Percentiles rank a stretch among this genome's conserved stretches.
Evolutionary conservation across 2,329 filamentous ascomycete genomes (phyloP).

Genomic region (Fusarium concolor): DNA sequence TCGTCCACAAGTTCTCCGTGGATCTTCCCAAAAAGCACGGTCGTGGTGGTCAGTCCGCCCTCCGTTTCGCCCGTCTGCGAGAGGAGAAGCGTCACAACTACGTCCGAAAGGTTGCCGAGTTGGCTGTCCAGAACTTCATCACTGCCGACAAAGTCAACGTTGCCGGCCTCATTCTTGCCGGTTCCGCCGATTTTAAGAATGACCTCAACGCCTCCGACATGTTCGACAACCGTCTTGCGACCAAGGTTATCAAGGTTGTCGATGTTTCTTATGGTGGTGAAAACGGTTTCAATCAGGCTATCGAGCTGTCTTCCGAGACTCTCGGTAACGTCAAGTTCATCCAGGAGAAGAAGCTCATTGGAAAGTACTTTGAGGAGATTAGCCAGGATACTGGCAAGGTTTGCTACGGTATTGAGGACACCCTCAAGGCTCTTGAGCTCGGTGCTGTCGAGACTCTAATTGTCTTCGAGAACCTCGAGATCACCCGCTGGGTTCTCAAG

Average conservation of each 20-base stretch:
- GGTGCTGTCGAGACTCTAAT: constrained; percentile 95
- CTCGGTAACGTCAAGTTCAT: constrained; percentile 99
- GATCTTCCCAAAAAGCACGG: constrained; percentile 99
- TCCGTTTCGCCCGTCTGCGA: constrained; percentile 99
- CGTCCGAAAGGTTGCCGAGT: constrained; percentile 96
- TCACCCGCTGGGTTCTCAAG: constrained; percentile 92
- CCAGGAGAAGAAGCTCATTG: constrained; percentile 99
- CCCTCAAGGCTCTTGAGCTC: constrained; percentile 93
- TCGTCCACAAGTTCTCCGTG: constrained; percentile 98
- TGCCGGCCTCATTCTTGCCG: constrained; percentile 91
- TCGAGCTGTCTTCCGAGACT: constrained; percentile 94
- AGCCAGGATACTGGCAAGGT: constrained; percentile 96
- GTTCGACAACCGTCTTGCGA: constrained; percentile 90
- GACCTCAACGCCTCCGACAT: constrained; percentile 97
- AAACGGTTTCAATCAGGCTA: constrained; percentile 99
- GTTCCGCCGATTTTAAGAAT: constrained; percentile 99
- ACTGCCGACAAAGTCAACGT: constrained; percentile 99
- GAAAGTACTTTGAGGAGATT: constrained; percentile 99
- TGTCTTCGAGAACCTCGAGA: constrained; percentile 96
- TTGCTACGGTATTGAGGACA: constrained; percentile 98
- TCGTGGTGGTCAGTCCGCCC: constrained; percentile 98
- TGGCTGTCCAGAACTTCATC: constrained; percentile 99
- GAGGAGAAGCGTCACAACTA: constrained; percentile 99
- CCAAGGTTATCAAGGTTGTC: constrained; percentile 99
- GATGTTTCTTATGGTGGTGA: constrained; percentile 99